Evolutionary conservation across 2,329 filamentous ascomycete genomes (phyloP).

Genomic region (Graphilbum sp.): DNA sequence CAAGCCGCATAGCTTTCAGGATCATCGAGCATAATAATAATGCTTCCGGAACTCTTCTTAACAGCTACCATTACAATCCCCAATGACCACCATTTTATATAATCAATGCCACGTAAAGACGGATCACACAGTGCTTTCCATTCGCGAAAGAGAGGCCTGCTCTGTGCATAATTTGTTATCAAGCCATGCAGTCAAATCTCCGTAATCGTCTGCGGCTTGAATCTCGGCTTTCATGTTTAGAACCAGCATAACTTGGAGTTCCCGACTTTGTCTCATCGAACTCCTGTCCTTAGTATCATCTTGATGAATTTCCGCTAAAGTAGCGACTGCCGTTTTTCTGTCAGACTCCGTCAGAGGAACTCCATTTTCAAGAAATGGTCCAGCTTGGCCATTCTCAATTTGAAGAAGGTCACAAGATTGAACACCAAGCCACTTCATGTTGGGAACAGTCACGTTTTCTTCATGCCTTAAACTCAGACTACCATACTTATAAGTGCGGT

Average conservation of each 20-base stretch:
- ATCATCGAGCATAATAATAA: no score
- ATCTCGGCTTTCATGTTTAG: conserved; percentile 64
- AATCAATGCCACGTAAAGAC: no score
- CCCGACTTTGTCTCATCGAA: conserved; percentile 26
- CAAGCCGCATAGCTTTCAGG: no score
- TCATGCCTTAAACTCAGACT: conserved; percentile 49
- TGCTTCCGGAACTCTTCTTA: no score
- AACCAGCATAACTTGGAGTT: conserved; percentile 59
- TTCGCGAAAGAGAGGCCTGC: no score
- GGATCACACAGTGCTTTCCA: no score
- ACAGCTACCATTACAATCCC: no score
- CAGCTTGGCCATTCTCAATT: background rate
- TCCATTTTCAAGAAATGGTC: conserved; percentile 14
- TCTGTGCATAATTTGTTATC: conserved; percentile 20
- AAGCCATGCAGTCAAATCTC: conserved; percentile 33
- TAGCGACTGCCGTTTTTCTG: conserved; percentile 35
- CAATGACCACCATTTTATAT: no score
- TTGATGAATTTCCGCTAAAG: conserved; percentile 28
- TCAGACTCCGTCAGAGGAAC: conserved; percentile 35
- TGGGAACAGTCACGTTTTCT: conserved; percentile 27
- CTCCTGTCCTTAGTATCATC: conserved; percentile 13
- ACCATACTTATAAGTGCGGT: conserved; percentile 57
- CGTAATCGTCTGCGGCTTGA: conserved; percentile 46
- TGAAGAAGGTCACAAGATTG: conserved; percentile 3
- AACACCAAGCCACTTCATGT: conserved; percentile 49